phyloP scores from a whole-genome alignment of 1,284 basidiomycete species.

The Vanrija sp. region DNA sequence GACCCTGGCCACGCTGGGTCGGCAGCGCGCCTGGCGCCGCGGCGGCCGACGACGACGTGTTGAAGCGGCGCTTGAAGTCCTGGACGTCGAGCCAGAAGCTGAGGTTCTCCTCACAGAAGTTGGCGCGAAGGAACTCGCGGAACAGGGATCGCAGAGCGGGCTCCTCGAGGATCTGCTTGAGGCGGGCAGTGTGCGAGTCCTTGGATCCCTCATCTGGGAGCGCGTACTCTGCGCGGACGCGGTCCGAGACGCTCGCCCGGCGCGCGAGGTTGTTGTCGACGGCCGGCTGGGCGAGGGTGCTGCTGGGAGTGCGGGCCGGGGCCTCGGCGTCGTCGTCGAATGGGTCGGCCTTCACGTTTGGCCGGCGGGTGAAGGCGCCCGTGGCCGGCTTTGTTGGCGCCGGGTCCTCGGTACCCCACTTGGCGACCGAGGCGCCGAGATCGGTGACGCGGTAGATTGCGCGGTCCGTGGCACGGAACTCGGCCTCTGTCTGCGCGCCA shows the following conservation, averaged over 20 bases:
- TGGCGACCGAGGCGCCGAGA: constrained; percentile 76
- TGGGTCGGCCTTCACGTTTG: neutral
- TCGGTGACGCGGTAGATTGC: constrained; percentile 92
- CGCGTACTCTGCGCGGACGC: constrained; percentile 52
- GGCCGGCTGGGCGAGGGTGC: constrained; percentile 31
- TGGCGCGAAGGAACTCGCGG: constrained; percentile 86
- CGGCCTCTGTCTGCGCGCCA: constrained; percentile 67
- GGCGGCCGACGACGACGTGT: constrained; percentile 86
- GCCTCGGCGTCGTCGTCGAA: constrained; percentile 2
- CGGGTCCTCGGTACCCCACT: constrained; percentile 59
- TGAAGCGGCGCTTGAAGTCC: constrained; percentile 94
- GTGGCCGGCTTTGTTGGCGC: constrained; percentile 15
- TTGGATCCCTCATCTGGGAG: constrained; percentile 49
- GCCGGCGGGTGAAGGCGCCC: neutral
- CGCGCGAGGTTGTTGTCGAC: constrained; percentile 67
- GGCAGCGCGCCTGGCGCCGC: constrained; percentile 56
- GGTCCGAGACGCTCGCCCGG: constrained; percentile 72
- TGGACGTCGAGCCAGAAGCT: constrained; percentile 96
- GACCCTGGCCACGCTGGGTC: constrained; percentile 54
- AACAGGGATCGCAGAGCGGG: constrained; percentile 84
- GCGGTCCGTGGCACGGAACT: constrained; percentile 92
- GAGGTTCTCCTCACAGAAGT: constrained; percentile 98
- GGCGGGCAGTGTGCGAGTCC: constrained; percentile 84
- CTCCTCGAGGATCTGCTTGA: constrained; percentile 90
- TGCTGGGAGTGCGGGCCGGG: constrained; percentile 22